These are phyloP conservation scores for Podila epigama DNA, from an alignment of 192 early-diverging fungal species.

Conservation along the genomic window DNA sequence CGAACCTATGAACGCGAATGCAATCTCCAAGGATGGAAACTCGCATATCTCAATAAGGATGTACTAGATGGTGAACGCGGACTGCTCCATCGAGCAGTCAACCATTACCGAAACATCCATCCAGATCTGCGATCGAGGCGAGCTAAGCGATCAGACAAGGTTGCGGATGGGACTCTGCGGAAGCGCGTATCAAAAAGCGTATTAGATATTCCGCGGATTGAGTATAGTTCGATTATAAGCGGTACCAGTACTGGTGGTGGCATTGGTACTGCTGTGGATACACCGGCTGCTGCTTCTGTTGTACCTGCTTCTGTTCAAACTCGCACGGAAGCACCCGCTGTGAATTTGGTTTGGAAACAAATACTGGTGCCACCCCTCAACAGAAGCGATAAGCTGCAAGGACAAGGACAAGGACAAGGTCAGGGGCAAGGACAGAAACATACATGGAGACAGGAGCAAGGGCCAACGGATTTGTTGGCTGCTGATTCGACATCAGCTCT, in stretches of 20 bases:
- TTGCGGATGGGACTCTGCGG: constrained; percentile 60
- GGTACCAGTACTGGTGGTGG: too few relatives aligned
- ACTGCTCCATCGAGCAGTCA: constrained; percentile 84
- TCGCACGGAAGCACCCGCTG: too few relatives aligned
- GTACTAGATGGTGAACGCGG: constrained; percentile 74
- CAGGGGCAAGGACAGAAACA: too few relatives aligned
- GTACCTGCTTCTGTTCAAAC: too few relatives aligned
- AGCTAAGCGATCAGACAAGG: constrained; percentile 77
- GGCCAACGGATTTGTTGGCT: neutral
- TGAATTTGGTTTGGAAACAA: neutral
- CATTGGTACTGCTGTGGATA: too few relatives aligned
- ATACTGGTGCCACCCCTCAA: neutral
- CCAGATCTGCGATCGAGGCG: constrained; percentile 77
- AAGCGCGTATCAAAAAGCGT: constrained; percentile 25
- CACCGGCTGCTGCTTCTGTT: too few relatives aligned
- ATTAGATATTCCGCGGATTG: neutral
- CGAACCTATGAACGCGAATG: constrained; percentile 88
- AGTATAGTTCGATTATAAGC: too few relatives aligned
- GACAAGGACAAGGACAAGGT: too few relatives aligned
- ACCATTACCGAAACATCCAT: constrained; percentile 77
- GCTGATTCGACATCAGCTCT: too few relatives aligned
- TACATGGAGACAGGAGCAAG: too few relatives aligned
- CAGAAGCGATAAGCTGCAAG: too few relatives aligned
- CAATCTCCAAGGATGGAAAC: constrained; percentile 86
- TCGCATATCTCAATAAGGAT: constrained; percentile 77